A percentile compares a stretch with the other conserved stretches of the same genome.
Conservation (phyloP, 2,329 filamentous ascomycete genomes). For the Diaporthe australafricana region DNA sequence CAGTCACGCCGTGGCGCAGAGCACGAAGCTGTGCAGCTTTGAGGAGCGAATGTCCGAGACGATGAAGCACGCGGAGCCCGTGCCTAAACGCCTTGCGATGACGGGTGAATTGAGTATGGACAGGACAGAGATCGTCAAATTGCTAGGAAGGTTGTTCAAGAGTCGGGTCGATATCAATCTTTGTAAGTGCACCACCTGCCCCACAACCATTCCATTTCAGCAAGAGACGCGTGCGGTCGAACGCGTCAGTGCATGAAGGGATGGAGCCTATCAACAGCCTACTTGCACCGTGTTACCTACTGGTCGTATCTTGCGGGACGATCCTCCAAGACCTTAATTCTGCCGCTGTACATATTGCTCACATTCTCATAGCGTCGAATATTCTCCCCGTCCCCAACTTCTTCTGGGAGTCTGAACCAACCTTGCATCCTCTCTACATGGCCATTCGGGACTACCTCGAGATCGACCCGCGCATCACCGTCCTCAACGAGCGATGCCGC, state of each 20-base stretch:
- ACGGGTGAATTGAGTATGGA: slow-evolving; percentile 94
- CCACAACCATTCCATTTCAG: not conserved
- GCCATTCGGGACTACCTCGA: slow-evolving; percentile 98
- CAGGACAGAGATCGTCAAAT: slow-evolving; percentile 89
- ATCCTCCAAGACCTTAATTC: not conserved
- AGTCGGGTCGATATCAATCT: slow-evolving; percentile 97
- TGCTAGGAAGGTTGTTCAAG: slow-evolving; percentile 91
- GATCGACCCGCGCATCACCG: slow-evolving; percentile 94
- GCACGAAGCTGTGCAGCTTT: slow-evolving; percentile 95
- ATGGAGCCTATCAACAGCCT: slow-evolving; percentile 36
- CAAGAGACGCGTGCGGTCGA: not conserved
- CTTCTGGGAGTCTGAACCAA: slow-evolving; percentile 98
- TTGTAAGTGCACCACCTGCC: slow-evolving; percentile 69
- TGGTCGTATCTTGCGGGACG: not conserved
- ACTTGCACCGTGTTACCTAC: too few relatives aligned
- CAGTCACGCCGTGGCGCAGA: slow-evolving; percentile 96
- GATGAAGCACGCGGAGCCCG: slow-evolving; percentile 91
- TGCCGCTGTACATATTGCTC: not conserved
- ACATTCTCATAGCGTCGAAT: slow-evolving; percentile 76
- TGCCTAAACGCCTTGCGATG: slow-evolving; percentile 88
- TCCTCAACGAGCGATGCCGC: slow-evolving; percentile 95
- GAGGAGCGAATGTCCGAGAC: slow-evolving; percentile 96
- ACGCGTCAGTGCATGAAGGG: not conserved
- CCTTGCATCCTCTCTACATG: slow-evolving; percentile 91
- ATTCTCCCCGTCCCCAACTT: slow-evolving; percentile 97